Conservation (phyloP, 1,284 basidiomycete genomes). For the Sanghuangporus sanghuang region DNA sequence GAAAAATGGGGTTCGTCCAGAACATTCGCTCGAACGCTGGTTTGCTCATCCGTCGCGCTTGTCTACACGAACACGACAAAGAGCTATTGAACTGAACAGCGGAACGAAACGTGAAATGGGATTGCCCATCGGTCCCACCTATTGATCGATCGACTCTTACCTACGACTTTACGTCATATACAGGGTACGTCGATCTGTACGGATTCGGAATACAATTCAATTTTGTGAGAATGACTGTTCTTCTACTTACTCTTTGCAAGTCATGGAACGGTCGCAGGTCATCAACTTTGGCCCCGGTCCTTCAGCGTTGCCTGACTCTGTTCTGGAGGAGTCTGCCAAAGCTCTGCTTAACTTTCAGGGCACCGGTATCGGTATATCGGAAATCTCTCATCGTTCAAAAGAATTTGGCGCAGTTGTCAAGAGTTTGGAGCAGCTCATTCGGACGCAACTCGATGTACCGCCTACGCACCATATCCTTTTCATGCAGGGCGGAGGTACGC, state of each 20-base stretch:
- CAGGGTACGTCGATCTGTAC: no score
- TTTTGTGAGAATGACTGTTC: no score
- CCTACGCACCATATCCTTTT: slow-evolving; percentile 84
- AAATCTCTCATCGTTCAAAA: slow-evolving; percentile 89
- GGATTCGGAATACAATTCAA: no score
- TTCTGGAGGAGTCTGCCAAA: slow-evolving; percentile 75
- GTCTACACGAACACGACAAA: background rate
- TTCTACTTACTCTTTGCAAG: background rate
- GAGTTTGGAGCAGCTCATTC: slow-evolving; percentile 64
- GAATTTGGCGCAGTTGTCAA: slow-evolving; percentile 75
- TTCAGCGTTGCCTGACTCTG: slow-evolving; percentile 78
- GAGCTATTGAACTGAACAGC: background rate
- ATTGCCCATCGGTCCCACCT: no score
- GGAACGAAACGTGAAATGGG: slow-evolving; percentile 18
- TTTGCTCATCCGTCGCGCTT: no score
- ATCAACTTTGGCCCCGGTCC: slow-evolving; percentile 93
- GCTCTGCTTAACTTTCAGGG: slow-evolving; percentile 82
- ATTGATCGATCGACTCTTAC: no score
- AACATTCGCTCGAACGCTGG: no score
- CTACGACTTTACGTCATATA: no score
- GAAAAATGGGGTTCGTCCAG: no score
- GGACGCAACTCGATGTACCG: slow-evolving; percentile 76
- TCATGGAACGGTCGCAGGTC: slow-evolving; percentile 41
- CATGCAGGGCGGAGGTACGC: slow-evolving; percentile 87
- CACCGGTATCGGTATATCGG: slow-evolving; percentile 90